Evolutionary conservation across 2,329 filamentous ascomycete species (phyloP), one percentile per base, ranked within the genome.

Genomic region (Pseudogymnoascus destructans): DNA sequence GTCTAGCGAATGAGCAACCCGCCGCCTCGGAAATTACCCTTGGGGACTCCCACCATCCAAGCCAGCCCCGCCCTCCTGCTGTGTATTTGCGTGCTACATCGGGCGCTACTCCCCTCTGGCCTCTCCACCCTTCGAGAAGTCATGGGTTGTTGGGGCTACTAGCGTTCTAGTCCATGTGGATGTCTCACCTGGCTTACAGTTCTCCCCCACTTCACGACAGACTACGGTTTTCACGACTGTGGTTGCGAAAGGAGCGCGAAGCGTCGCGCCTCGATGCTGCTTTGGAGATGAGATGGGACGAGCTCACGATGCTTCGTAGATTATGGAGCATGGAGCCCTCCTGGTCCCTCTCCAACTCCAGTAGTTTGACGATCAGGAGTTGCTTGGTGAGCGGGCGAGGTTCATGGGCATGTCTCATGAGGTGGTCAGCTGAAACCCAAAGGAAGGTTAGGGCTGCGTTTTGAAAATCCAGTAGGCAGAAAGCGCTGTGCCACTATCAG

Each of bases 1-100:
- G 30, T 52, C 23, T 27, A 17, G 42, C 42, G 42, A 52, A 52
- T 52, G 42, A 52, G 23, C n/a, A 52, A 52, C 42, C 42, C 42
- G 42, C 42, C n/a, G 42, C 42, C 23, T 52, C 42, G 42, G 42
- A 52, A 52, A 52, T 52, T 52, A 52, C 30, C 42, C 42, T 11
- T 52, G 42, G 9, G 17, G 23, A 52, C 42, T 52, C 42, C 42
- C 23, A 52, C 42, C 42, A 27, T 27, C 13, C 42, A 17, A 49
- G 17, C 30, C n/a, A 27, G 42, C 42, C 42, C 42, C 42, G 42
- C 42, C 23, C 23, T 27, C 42, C n/a, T 27, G 6, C 42, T 13
- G 23, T 52, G 42, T 52, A 52, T 52, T 52, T 30, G 42, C 42
- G 23, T 27, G 23, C 23, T 52, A 13, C 23, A 27, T 52, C 42